Conservation (phyloP, 2,329 filamentous ascomycete genomes). For the Helotiales sp. region DNA sequence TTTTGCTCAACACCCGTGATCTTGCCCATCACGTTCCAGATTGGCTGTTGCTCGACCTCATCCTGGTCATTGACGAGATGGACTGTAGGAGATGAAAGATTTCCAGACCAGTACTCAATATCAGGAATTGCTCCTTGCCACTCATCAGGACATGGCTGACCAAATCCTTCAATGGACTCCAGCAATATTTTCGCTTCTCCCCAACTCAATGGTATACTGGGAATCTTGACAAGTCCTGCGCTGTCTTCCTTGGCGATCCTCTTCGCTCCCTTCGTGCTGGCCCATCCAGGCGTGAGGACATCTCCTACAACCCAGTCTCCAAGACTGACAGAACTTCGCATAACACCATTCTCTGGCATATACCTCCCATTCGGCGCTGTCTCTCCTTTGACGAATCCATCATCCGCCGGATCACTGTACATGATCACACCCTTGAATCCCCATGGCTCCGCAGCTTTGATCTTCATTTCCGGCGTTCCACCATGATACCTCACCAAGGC, state of each 20-base stretch:
- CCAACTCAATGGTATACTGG: slow-evolving; percentile 88
- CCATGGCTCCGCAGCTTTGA: slow-evolving; percentile 85
- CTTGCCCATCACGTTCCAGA: slow-evolving; percentile 88
- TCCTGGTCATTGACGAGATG: slow-evolving; percentile 86
- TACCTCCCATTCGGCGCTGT: slow-evolving; percentile 75
- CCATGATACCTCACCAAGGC: slow-evolving; percentile 82
- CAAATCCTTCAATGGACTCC: slow-evolving; percentile 72
- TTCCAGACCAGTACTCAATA: slow-evolving; percentile 84
- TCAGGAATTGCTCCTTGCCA: slow-evolving; percentile 81
- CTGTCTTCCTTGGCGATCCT: slow-evolving; percentile 71
- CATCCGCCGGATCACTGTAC: slow-evolving; percentile 86
- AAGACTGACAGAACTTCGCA: slow-evolving; percentile 77
- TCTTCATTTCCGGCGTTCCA: slow-evolving; percentile 72
- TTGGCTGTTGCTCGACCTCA: slow-evolving; percentile 76
- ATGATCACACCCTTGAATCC: slow-evolving; percentile 87
- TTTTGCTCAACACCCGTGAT: slow-evolving; percentile 83
- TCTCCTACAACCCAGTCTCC: slow-evolving; percentile 86
- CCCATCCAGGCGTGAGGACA: slow-evolving; percentile 86
- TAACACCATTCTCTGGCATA: slow-evolving; percentile 80
- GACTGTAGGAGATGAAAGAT: slow-evolving; percentile 72
- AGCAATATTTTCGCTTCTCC: slow-evolving; percentile 81
- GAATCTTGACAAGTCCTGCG: slow-evolving; percentile 75
- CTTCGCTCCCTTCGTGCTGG: slow-evolving; percentile 65
- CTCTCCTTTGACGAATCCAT: slow-evolving; percentile 74
- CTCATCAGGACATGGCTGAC: slow-evolving; percentile 63